A percentile compares a stretch with the other conserved stretches of the same genome.
These are phyloP conservation scores for Andalucia godoyi DNA, from an alignment of 78 protist species.

Conservation along the genomic window DNA sequence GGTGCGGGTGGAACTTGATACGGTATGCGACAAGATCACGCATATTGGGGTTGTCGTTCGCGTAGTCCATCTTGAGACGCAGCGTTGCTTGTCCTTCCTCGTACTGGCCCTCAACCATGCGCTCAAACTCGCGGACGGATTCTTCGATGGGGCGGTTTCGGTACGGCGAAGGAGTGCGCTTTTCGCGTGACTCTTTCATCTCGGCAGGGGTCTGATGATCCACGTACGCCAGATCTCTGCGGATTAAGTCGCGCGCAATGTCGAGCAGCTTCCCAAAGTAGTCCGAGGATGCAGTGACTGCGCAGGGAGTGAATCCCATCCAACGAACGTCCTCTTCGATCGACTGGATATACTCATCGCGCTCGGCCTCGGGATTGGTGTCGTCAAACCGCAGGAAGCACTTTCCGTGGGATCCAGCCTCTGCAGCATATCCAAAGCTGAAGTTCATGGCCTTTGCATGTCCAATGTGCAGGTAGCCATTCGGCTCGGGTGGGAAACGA, in stretches of 20 bases:
- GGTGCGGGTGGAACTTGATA: constrained; percentile 55
- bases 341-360: constrained; percentile 67
- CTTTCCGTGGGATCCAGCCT: constrained; percentile 55
- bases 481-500: constrained; percentile 99
- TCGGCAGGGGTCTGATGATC: constrained; percentile 71
- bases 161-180: constrained; percentile 53
- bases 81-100: constrained; percentile 81
- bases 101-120: constrained; percentile 78
- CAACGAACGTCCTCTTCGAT: constrained; percentile 76
- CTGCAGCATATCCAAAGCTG: constrained; percentile 82
- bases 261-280: constrained; percentile 87
- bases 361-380: constrained; percentile 97
- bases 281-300: constrained; percentile 78
- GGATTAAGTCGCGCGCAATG: constrained; percentile 80
- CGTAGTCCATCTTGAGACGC: constrained; percentile 86
- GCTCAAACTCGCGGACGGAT: constrained; percentile 66
- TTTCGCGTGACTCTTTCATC: constrained; percentile 30
- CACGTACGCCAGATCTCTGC: constrained; percentile 82
- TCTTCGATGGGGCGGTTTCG: constrained; percentile 88
- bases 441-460: constrained; percentile 96
- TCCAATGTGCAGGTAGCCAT: constrained; percentile 98
- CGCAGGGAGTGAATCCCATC: constrained; percentile 79
- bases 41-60: constrained; percentile 61
- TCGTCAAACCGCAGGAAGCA: constrained; percentile 95
- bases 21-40: constrained; percentile 89